Conservation (phyloP, 2,329 filamentous ascomycete species). For the Aureobasidium lini region DNA sequence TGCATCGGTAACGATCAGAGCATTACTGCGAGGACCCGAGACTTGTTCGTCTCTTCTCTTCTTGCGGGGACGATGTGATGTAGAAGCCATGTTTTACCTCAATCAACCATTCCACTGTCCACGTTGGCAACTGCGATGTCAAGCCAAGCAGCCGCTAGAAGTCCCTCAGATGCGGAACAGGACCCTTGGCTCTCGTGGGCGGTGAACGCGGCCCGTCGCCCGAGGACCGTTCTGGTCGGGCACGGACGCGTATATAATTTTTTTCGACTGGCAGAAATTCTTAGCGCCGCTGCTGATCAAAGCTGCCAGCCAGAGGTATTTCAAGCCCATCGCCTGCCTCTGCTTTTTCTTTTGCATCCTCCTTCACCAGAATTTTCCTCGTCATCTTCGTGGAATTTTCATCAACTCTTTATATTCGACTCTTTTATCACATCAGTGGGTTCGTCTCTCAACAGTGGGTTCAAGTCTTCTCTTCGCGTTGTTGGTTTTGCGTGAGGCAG, state of each 20-base stretch:
- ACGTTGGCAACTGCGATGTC: background rate
- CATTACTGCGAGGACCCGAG: conserved; percentile 32
- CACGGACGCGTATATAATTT: background rate
- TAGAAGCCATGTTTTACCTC: conserved; percentile 6
- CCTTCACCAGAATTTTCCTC: conserved; percentile 1
- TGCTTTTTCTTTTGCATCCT: conserved; percentile 6
- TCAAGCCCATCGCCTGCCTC: background rate
- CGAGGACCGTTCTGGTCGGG: background rate
- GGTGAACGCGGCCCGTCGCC: background rate
- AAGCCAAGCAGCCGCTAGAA: background rate
- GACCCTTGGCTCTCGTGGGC: background rate
- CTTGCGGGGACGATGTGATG: conserved; percentile 34
- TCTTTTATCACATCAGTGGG: conserved; percentile 14
- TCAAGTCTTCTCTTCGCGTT: conserved; percentile 15
- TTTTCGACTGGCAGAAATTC: background rate
- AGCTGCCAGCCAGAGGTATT: background rate
- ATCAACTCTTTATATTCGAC: conserved; percentile 6
- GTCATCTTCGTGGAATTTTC: background rate
- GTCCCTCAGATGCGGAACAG: background rate
- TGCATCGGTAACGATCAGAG: conserved; percentile 37
- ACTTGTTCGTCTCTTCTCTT: conserved; percentile 35
- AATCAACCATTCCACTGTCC: background rate
- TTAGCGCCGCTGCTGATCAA: background rate
- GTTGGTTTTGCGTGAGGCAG: conserved; percentile 15
- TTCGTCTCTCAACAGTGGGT: conserved; percentile 20